Base-by-base conservation (phyloP, 1,284 basidiomycete species). In the Puccinia triticina region DNA sequence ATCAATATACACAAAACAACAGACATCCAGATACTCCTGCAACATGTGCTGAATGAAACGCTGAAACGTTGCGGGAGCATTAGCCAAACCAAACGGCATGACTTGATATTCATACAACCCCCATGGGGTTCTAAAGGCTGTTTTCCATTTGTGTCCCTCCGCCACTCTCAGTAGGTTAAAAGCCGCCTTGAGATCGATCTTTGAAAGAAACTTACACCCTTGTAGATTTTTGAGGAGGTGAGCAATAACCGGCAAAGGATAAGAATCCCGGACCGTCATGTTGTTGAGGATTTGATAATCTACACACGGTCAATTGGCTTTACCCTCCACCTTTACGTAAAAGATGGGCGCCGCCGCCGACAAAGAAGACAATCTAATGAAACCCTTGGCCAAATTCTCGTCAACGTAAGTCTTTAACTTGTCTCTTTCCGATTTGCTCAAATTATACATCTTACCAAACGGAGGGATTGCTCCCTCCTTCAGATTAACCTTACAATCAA, bases 11-110 rank as follows among this genome's bases (percentile, higher is more conserved):
- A 86, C 77, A 26, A 87, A 77, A 10, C 86, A 84, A 71, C 81
- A 84, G 8, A 80, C 37, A 76, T 88, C 86, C 0, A 87, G 77
- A 29, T 86, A 66, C 72, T 86, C 85, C 0, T 81, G 53, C 61
- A 88, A 84, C n/a, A 82, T 67, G 40, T 67, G 21, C 26, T 72
- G 16, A 43, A 72, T 50, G 26, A 72, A 72, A 43, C 43, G 21
- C 26, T 78, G 59, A 53, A 78, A 67, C 1, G 26, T 72, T 4
- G 87, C 85, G 0, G 88, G 88, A 0, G 87, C 87, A 83, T 89
- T 89, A 66, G 86, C 87, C 7, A 89, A 84, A 0, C 88, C 87
- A 76, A 88, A 88, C 0, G 0, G 87, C 87, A 87, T 89, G 87
- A 46, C 0, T 87, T 86, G 0, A 88, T 88, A 72, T 88, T 88